Base-by-base conservation (phyloP, 2,329 filamentous ascomycete species). In the Clarireedia homoeocarpa region DNA sequence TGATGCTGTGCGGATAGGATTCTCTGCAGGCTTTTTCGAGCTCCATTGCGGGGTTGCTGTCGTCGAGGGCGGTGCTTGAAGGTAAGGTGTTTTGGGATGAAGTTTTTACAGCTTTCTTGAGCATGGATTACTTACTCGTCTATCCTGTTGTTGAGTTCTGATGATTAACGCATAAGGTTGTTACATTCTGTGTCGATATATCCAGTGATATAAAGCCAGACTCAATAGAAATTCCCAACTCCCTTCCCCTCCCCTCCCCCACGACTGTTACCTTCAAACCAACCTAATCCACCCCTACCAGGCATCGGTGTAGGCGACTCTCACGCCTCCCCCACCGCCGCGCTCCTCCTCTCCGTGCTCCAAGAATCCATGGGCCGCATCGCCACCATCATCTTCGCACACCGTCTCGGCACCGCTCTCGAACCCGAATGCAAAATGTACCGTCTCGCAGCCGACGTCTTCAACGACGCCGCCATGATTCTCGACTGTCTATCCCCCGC, bases 371-470 rank as follows among this genome's bases (percentile, higher is more conserved):
- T 81, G 59, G 84, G 83, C 23, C 77, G 84, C 4, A 73, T 88
- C 23, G 83, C 83, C 1, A 88, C 85, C 0, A 88, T 89, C 49
- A 70, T 85, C 20, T 88, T 88, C 68, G 85, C 85, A 0, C 79
- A 86, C 67, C 73, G 77, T 36, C 76, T 87, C n/a, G 84, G 85
- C 23, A 83, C 81, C 5, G 76, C 83, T 4, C 76, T 89, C 5
- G 85, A 87, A 65, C 84, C 84, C 5, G 85, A 89, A 67, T 88
- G 84, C 72, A 89, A 89, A 65, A 84, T 80, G 74, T 89, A 86
- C 68, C 79, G 85, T 3, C 75, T 88, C 5, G 77, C 82, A 3
- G 85, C 85, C 2, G 85, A 89, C 65, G 73, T 88, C 15, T 83
- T 88, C 72, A 89, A 88, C 65, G 85, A 89, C 63, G 73, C 80